These are phyloP conservation scores for Aureobasidium sp. DNA, from an alignment of 2,329 filamentous ascomycete species.

Conservation along the genomic window DNA sequence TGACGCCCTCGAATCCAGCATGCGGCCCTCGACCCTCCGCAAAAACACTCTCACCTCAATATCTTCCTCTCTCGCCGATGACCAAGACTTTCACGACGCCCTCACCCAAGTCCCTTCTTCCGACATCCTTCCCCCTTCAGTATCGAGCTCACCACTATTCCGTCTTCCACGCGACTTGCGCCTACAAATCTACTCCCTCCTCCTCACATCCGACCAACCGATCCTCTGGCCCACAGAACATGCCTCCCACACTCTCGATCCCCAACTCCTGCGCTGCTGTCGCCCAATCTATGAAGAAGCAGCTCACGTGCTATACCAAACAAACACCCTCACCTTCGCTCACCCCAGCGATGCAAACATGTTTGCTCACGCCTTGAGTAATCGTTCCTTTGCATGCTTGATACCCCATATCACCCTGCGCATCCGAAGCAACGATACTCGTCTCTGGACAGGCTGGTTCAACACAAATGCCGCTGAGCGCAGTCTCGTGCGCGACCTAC, in stretches of 20 bases:
- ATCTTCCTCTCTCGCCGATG: background rate
- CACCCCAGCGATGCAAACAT: slow-evolving; percentile 31
- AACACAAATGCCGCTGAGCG: slow-evolving; percentile 21
- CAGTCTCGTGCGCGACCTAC: slow-evolving; percentile 26
- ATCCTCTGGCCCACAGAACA: slow-evolving; percentile 22
- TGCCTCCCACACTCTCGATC: slow-evolving; percentile 17
- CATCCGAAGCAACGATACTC: slow-evolving; percentile 25
- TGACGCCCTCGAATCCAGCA: slow-evolving; percentile 9
- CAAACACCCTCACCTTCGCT: slow-evolving; percentile 27
- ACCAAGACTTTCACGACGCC: slow-evolving; percentile 17
- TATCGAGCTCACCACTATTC: slow-evolving; percentile 24
- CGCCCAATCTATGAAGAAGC: slow-evolving; percentile 25
- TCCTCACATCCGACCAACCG: slow-evolving; percentile 21
- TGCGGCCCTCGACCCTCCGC: slow-evolving; percentile 13
- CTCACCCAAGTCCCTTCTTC: slow-evolving; percentile 2
- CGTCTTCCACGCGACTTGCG: slow-evolving; percentile 28
- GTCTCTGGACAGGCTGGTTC: slow-evolving; percentile 30
- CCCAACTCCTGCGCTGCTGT: slow-evolving; percentile 25
- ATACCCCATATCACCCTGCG: slow-evolving; percentile 23
- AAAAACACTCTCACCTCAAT: slow-evolving; percentile 19
- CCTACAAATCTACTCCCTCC: slow-evolving; percentile 25
- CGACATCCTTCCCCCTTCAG: slow-evolving; percentile 15
- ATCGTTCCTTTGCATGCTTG: slow-evolving; percentile 8
- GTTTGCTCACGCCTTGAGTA: slow-evolving; percentile 25
- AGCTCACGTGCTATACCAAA: slow-evolving; percentile 26